Evolutionary conservation across 768 basidiomycete genomes (phyloP).

Genomic region (Lentinula sp.): DNA sequence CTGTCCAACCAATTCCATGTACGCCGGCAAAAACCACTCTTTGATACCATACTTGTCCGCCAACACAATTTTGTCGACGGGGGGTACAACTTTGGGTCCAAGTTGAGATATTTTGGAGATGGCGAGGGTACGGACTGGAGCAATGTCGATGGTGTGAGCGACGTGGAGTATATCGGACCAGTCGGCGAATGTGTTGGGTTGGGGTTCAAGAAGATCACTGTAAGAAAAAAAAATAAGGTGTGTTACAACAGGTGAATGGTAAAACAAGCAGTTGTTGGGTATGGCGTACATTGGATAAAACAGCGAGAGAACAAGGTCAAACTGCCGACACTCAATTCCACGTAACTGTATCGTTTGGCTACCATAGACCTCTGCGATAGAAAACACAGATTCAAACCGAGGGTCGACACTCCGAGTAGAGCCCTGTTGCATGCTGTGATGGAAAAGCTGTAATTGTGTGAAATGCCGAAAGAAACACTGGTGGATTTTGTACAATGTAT

Average conservation of each 20-base stretch:
- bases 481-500: slow-evolving; percentile 1
- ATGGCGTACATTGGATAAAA: slow-evolving; percentile 3
- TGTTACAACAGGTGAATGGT: not conserved
- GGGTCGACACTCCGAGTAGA: no score
- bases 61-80: slow-evolving; percentile 10
- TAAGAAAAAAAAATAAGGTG: not conserved
- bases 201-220: slow-evolving; percentile 7
- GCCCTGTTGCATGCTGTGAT: not conserved
- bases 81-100: not conserved
- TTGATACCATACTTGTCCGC: slow-evolving; percentile 8
- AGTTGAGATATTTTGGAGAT: slow-evolving; percentile 18
- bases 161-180: slow-evolving; percentile 29
- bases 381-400: no score
- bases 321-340: not conserved
- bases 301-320: slow-evolving; percentile 1
- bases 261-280: no score
- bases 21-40: slow-evolving; percentile 15
- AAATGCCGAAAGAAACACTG: not conserved
- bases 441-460: not conserved
- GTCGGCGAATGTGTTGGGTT: slow-evolving; percentile 19
- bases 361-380: no score
- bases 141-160: slow-evolving; percentile 6
- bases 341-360: no score
- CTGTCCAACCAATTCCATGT: slow-evolving; percentile 10
- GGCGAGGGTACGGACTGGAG: slow-evolving; percentile 18